phyloP scores from a whole-genome alignment of 2,329 filamentous ascomycete genomes.

The Huntiella moniliformis region DNA sequence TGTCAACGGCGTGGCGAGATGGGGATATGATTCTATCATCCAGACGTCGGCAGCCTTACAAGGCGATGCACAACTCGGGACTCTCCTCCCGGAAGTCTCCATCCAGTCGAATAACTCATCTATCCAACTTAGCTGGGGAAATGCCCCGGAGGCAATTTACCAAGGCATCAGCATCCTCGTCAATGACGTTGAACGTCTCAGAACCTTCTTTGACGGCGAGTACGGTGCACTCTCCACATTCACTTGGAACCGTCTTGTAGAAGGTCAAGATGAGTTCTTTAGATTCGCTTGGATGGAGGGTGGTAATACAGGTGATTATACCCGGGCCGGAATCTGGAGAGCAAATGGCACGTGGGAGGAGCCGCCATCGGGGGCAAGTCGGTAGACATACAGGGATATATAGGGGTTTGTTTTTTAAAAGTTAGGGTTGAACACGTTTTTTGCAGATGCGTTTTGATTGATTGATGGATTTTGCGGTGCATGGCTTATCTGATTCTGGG shows the following conservation, averaged over 20 bases:
- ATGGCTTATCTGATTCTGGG: neutral
- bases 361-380: constrained; percentile 41
- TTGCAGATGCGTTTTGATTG: too few species aligned
- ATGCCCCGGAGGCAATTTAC: constrained; percentile 29
- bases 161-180: constrained; percentile 66
- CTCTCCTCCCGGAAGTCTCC: constrained; percentile 32
- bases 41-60: constrained; percentile 60
- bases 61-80: constrained; percentile 45
- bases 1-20: constrained; percentile 81
- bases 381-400: constrained; percentile 17
- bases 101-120: constrained; percentile 24
- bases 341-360: constrained; percentile 43
- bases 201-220: constrained; percentile 47
- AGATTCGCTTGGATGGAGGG: constrained; percentile 58
- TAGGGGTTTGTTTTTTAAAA: constrained; percentile 4
- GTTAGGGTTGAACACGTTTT: too few species aligned
- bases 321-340: constrained; percentile 54
- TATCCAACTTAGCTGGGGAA: constrained; percentile 42
- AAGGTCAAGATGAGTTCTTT: constrained; percentile 47
- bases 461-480: too few species aligned
- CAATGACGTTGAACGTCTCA: constrained; percentile 68
- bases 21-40: constrained; percentile 80
- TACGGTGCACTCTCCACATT: constrained; percentile 28
- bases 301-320: constrained; percentile 48
- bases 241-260: constrained; percentile 36